Base-by-base conservation (phyloP, 306 rosid species). In the Rosa rugosa region DNA sequence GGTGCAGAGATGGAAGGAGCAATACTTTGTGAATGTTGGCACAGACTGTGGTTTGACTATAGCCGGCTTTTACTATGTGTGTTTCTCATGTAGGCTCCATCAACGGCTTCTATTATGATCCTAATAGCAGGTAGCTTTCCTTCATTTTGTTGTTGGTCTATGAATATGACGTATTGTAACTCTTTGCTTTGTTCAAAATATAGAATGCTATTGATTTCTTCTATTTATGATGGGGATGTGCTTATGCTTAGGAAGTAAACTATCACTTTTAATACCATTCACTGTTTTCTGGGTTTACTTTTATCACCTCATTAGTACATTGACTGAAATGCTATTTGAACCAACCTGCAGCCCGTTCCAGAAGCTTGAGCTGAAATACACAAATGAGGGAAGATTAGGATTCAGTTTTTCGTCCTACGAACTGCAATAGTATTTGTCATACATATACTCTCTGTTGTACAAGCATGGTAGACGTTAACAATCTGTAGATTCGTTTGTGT, bases 321-420 rank as follows among this genome's bases (percentile, higher is more conserved):
- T 73, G 81, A 74, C 76, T 88, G 71, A 89, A 57, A 69, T 46
- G 23, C 78, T 56, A 40, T 77, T 56, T 86, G 81, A 74, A 88
- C 72, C 60, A 67, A 75, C 80, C 53, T 86, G 90, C 97, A 93
- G 98, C 87, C 99, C 99, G 62, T 95, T 90, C 68, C 97, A 93
- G 91, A 95, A 95, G 89, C 96, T 95, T 49, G 99, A 95, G 88
- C 85, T 95, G 84, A 93, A 91, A 85, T 89, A 96, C 42, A 91
- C 96, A 8, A 93, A 93, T 51, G 96, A 93, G 82, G 99, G 91
- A 68, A 89, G 98, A 84, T 81, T 73, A 2, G 98, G 98, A 79
- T 93, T 91, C 94, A 91, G 97, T 72, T 95, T 90, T 81, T 91
- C 97, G 38, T 92, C 99, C 11, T 95, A 95, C 31, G 96, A 90